Percentiles rank a stretch among this genome's conserved stretches.
phyloP scores from a whole-genome alignment of 495 filamentous ascomycete genomes.

The Aspergillus egyptiacus region DNA sequence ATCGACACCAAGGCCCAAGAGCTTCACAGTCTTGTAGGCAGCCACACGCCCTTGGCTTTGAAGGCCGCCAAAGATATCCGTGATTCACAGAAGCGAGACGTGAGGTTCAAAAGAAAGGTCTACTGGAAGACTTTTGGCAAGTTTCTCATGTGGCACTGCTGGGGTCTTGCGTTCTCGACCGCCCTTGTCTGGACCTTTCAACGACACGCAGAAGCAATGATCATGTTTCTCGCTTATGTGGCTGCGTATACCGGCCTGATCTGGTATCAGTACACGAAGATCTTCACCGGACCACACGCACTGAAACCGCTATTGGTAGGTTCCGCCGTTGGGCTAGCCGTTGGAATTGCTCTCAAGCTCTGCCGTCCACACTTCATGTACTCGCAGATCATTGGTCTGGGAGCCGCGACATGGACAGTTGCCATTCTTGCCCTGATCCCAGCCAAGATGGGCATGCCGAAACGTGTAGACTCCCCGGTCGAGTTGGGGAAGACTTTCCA shows the following conservation, averaged over 20 bases:
- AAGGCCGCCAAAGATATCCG: conserved; percentile 35
- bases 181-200: conserved; percentile 53
- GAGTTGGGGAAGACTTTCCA: conserved; percentile 37
- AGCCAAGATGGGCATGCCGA: conserved; percentile 41
- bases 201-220: conserved; percentile 30
- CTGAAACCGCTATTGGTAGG: conserved; percentile 46
- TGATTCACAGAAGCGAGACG: conserved; percentile 39
- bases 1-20: conserved; percentile 54
- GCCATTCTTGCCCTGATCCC: conserved; percentile 44
- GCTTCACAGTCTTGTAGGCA: conserved; percentile 45
- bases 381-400: conserved; percentile 47
- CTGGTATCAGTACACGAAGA: conserved; percentile 57
- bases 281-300: conserved; percentile 51
- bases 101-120: conserved; percentile 42
- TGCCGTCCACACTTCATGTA: conserved; percentile 36
- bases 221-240: conserved; percentile 49
- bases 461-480: conserved; percentile 35
- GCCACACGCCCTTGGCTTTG: conserved; percentile 27
- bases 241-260: conserved; percentile 52
- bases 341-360: conserved; percentile 41
- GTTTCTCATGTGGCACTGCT: conserved; percentile 52
- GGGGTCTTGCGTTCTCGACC: conserved; percentile 47
- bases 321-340: conserved; percentile 40
- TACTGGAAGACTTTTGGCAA: conserved; percentile 50
- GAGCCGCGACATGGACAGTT: conserved; percentile 47